These are phyloP conservation scores for Nicotiana benthamiana DNA, from an alignment of 257 asterid species.

Conservation along the genomic window DNA sequence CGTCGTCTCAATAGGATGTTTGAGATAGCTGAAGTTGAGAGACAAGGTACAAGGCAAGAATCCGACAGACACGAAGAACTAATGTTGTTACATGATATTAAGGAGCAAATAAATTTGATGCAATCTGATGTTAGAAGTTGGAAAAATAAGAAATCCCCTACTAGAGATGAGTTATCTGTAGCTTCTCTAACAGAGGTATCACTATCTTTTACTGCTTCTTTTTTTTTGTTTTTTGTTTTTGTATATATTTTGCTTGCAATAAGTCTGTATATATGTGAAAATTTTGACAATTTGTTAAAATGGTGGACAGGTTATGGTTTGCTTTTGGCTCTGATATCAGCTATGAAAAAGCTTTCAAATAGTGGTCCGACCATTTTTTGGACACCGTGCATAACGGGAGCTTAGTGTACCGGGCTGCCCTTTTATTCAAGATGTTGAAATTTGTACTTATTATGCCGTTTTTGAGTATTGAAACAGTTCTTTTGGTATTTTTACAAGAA, in stretches of 20 bases:
- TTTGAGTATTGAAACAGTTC: background rate
- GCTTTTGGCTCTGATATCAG: constrained; percentile 1
- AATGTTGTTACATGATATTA: constrained; percentile 56
- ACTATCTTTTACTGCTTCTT: background rate
- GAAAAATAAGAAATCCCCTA: constrained; percentile 28
- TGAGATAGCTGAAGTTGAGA: constrained; percentile 33
- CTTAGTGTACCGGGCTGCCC: too few relatives aligned
- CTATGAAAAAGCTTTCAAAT: background rate
- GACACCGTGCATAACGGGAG: too few relatives aligned
- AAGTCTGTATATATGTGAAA: background rate
- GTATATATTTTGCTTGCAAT: background rate
- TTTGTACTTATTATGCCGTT: background rate
- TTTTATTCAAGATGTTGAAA: background rate
- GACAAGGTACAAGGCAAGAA: constrained; percentile 5
- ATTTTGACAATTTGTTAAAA: background rate
- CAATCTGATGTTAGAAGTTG: constrained; percentile 39
- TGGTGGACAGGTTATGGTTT: constrained; percentile 7
- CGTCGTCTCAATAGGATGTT: constrained; percentile 20
- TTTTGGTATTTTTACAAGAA: background rate
- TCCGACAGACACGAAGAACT: constrained; percentile 38
- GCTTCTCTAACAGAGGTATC: constrained; percentile 37
- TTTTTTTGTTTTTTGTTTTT: too few relatives aligned
- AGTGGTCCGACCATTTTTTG: too few relatives aligned
- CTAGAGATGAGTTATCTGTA: constrained; percentile 25
- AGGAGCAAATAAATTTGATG: constrained; percentile 37